A percentile compares a stretch with the other conserved stretches of the same genome.
These are phyloP conservation scores for Primulina huaijiensis DNA, from an alignment of 257 asterid species.

Conservation along the genomic window DNA sequence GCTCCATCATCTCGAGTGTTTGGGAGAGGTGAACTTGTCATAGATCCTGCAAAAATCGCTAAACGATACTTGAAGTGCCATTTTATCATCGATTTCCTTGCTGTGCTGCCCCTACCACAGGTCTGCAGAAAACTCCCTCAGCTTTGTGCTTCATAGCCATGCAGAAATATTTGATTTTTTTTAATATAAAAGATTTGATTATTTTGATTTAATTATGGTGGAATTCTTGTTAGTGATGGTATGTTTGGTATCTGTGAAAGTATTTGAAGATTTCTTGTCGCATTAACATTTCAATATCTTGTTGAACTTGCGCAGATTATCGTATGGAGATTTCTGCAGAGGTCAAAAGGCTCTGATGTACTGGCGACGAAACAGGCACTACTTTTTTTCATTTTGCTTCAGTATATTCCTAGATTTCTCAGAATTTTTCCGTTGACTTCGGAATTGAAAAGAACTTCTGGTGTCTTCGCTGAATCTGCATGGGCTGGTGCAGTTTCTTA, in stretches of 20 bases:
- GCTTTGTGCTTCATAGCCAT: neutral
- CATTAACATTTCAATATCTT: slow-evolving; percentile 4
- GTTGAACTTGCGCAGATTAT: slow-evolving; percentile 60
- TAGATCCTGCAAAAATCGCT: slow-evolving; percentile 88
- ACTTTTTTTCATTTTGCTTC: slow-evolving; percentile 73
- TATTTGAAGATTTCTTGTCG: slow-evolving; percentile 10
- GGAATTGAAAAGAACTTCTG: slow-evolving; percentile 92
- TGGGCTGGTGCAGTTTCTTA: slow-evolving; percentile 99
- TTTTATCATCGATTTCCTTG: slow-evolving; percentile 83
- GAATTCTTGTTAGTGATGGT: neutral
- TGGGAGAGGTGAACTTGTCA: slow-evolving; percentile 99
- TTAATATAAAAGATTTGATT: neutral
- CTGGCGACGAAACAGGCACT: slow-evolving; percentile 81
- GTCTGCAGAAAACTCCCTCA: slow-evolving; percentile 36
- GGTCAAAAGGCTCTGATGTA: slow-evolving; percentile 92
- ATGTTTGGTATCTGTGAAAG: slow-evolving; percentile 11
- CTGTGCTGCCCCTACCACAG: slow-evolving; percentile 97
- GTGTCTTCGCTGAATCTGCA: slow-evolving; percentile 99
- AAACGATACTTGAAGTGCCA: slow-evolving; percentile 84
- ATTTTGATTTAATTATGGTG: neutral
- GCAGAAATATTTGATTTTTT: neutral
- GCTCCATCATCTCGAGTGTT: slow-evolving; percentile 99
- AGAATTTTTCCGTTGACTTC: slow-evolving; percentile 79
- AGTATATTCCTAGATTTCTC: slow-evolving; percentile 76
- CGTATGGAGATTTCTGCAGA: slow-evolving; percentile 85